Percentiles rank a stretch among this genome's conserved stretches.
These are phyloP conservation scores for Chamaecrista fasciculata DNA, from an alignment of 306 rosid species.

Conservation along the genomic window DNA sequence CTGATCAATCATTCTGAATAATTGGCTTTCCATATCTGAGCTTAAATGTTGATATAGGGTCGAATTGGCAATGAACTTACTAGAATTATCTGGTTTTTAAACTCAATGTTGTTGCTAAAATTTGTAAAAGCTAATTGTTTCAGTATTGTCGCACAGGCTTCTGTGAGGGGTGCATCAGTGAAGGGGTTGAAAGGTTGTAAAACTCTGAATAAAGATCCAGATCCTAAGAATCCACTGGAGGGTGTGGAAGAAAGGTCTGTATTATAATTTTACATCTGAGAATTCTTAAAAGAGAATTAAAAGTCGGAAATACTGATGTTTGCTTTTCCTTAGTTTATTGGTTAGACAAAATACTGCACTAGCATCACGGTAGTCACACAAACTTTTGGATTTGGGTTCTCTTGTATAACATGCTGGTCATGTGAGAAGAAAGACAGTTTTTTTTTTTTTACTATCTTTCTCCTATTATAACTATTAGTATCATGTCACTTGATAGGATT, in stretches of 20 bases:
- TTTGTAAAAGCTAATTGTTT: constrained; percentile 23
- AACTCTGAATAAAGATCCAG: constrained; percentile 82
- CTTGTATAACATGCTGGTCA: neutral
- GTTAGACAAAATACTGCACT: constrained; percentile 18
- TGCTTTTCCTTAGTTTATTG: constrained; percentile 23
- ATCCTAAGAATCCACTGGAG: constrained; percentile 84
- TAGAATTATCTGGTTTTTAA: neutral
- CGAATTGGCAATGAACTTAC: constrained; percentile 11
- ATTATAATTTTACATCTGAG: constrained; percentile 15
- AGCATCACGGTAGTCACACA: constrained; percentile 2
- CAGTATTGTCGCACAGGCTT: constrained; percentile 58
- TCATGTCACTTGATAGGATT: neutral
- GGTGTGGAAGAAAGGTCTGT: constrained; percentile 84
- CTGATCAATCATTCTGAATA: constrained; percentile 14
- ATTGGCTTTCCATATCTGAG: constrained; percentile 17
- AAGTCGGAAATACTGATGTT: constrained; percentile 9
- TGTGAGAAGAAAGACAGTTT: neutral
- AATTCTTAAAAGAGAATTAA: constrained; percentile 2
- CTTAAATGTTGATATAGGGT: neutral
- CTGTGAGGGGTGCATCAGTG: constrained; percentile 68
- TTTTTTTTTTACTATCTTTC: too few relatives aligned
- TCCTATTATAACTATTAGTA: too few relatives aligned
- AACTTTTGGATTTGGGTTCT: neutral
- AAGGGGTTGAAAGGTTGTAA: constrained; percentile 83
- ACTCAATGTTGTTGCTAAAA: constrained; percentile 24